These are phyloP conservation scores for Neoarthrinium moseri DNA, from an alignment of 2,329 filamentous ascomycete genomes.

Conservation along the genomic window DNA sequence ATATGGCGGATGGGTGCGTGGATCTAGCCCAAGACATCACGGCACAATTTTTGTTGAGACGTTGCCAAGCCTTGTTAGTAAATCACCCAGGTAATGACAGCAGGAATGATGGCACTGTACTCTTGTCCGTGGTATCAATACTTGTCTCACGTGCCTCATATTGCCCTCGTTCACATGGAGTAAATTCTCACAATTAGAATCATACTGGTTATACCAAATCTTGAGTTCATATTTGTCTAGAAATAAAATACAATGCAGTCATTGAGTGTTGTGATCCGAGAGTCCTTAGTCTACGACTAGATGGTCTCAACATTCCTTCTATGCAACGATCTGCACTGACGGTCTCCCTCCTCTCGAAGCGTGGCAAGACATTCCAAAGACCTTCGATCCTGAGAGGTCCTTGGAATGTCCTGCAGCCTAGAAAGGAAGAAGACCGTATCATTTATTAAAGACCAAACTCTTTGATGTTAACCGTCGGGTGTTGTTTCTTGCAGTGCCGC, in stretches of 20 bases:
- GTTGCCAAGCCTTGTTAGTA: too few relatives aligned
- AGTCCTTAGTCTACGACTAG: neutral
- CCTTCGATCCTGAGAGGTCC: constrained; percentile 4
- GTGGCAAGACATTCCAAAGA: constrained; percentile 1
- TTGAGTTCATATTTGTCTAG: too few relatives aligned
- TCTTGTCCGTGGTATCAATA: too few relatives aligned
- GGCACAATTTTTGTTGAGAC: too few relatives aligned
- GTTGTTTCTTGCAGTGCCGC: neutral
- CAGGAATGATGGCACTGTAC: too few relatives aligned
- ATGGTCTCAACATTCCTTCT: neutral
- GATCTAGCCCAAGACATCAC: too few relatives aligned
- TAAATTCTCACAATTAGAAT: too few relatives aligned
- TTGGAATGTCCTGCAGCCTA: neutral
- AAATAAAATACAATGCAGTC: constrained; percentile 1
- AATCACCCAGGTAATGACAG: too few relatives aligned
- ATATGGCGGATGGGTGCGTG: too few relatives aligned
- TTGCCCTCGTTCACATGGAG: too few relatives aligned
- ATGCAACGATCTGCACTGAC: neutral
- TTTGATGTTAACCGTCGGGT: neutral
- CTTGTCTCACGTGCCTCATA: too few relatives aligned
- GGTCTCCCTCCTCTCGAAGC: neutral
- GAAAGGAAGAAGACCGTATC: neutral
- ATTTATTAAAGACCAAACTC: constrained; percentile 5
- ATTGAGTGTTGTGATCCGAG: neutral
- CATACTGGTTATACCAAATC: too few relatives aligned